A percentile compares a stretch with the other conserved stretches of the same genome.
phyloP scores from a whole-genome alignment of 352 stramenopile genomes.

The Globisporangium camurandrum region DNA sequence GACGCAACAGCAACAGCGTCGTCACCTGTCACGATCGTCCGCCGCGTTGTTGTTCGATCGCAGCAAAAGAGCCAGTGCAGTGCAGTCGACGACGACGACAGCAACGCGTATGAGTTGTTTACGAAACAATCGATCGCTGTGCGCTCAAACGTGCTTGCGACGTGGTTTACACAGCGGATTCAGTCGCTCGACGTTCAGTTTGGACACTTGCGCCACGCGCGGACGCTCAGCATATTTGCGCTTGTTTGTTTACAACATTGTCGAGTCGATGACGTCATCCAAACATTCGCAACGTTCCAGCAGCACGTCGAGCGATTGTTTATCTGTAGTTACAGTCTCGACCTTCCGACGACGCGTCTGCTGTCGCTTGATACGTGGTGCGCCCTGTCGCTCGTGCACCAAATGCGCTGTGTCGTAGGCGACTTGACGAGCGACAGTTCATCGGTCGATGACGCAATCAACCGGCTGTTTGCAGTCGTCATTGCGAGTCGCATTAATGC shows the following conservation, averaged over 20 bases:
- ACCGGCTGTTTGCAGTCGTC: slow-evolving; percentile 45
- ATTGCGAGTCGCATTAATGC: slow-evolving; percentile 30
- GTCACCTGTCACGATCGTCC: no score
- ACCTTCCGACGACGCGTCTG: slow-evolving; percentile 30
- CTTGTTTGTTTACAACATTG: slow-evolving; percentile 23
- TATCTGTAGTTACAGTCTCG: slow-evolving; percentile 41
- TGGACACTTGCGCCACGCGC: slow-evolving; percentile 44
- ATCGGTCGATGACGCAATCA: slow-evolving; percentile 16
- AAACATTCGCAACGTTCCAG: slow-evolving; percentile 36
- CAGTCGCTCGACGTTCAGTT: slow-evolving; percentile 49
- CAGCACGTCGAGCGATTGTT: slow-evolving; percentile 48
- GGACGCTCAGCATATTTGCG: slow-evolving; percentile 32
- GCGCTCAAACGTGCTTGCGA: slow-evolving; percentile 22
- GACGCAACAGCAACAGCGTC: not conserved
- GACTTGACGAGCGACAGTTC: slow-evolving; percentile 1
- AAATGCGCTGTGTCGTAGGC: slow-evolving; percentile 39
- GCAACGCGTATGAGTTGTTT: no score
- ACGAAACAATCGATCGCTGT: no score
- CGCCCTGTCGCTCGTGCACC: slow-evolving; percentile 44
- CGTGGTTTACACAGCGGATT: slow-evolving; percentile 50
- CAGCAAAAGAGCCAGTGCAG: no score
- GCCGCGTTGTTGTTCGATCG: no score
- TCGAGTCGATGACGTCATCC: slow-evolving; percentile 17
- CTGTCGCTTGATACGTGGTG: slow-evolving; percentile 50
- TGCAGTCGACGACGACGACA: slow-evolving; percentile 1